Conservation (phyloP, 2,329 filamentous ascomycete genomes). For the Aspergillus sp. region DNA sequence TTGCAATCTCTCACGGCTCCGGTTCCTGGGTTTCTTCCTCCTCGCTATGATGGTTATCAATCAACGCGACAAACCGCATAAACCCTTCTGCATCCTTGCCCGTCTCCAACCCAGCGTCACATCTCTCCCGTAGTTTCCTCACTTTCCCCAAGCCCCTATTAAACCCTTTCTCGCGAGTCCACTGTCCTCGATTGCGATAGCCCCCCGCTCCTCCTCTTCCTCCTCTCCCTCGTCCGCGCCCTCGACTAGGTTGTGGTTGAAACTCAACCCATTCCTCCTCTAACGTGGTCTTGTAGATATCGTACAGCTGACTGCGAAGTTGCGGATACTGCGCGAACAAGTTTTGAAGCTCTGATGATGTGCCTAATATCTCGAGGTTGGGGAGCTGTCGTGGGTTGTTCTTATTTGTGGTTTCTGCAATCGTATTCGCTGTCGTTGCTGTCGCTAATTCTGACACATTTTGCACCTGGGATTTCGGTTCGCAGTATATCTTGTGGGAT, state of each 20-base stretch:
- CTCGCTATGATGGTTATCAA: constrained; percentile 14
- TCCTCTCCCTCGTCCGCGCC: constrained; percentile 15
- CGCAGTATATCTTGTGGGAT: constrained; percentile 37
- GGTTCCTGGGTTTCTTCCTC: not conserved
- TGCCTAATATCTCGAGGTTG: constrained; percentile 11
- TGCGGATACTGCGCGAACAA: constrained; percentile 32
- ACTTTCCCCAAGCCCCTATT: constrained; percentile 35
- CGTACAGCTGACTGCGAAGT: constrained; percentile 32
- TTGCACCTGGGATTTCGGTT: constrained; percentile 19
- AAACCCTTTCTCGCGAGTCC: constrained; percentile 38
- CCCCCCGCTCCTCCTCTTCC: constrained; percentile 20
- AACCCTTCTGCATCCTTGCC: constrained; percentile 29
- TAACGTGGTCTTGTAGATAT: constrained; percentile 36
- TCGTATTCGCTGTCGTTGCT: not conserved
- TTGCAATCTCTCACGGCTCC: not conserved
- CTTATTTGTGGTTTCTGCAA: not conserved
- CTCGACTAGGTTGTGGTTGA: constrained; percentile 5
- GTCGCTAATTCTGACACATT: not conserved
- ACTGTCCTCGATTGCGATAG: constrained; percentile 26
- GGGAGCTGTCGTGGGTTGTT: not conserved
- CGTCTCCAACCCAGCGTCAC: constrained; percentile 26
- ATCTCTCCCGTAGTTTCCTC: constrained; percentile 28
- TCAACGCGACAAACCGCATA: constrained; percentile 29
- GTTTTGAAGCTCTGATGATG: constrained; percentile 28
- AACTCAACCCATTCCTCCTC: constrained; percentile 34